These are phyloP conservation scores for Penicillium sp. DNA, from an alignment of 2,329 filamentous ascomycete species.

Conservation along the genomic window DNA sequence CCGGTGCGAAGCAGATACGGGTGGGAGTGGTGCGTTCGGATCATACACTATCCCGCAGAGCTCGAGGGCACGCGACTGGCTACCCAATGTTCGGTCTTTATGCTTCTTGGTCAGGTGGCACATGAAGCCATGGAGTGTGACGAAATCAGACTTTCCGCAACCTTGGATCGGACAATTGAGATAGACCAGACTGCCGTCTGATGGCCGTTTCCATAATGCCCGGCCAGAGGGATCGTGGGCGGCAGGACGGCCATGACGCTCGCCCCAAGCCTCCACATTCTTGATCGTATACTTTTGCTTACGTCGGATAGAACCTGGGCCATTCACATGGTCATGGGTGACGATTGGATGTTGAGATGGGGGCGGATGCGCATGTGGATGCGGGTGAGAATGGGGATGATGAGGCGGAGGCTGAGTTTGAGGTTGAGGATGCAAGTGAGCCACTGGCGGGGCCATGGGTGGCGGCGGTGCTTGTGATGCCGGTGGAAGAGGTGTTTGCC, in stretches of 20 bases:
- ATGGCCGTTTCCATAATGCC: constrained; percentile 39
- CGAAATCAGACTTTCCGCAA: constrained; percentile 39
- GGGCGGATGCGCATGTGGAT: constrained; percentile 19
- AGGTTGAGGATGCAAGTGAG: constrained; percentile 18
- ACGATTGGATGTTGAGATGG: constrained; percentile 19
- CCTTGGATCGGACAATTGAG: constrained; percentile 36
- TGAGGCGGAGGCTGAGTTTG: constrained; percentile 14
- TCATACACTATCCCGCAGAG: constrained; percentile 37
- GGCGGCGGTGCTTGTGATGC: constrained; percentile 24
- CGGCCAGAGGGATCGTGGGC: constrained; percentile 37
- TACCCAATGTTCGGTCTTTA: constrained; percentile 38
- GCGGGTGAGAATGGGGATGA: constrained; percentile 10
- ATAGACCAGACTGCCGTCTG: constrained; percentile 36
- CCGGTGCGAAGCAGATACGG: constrained; percentile 28
- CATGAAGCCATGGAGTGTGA: constrained; percentile 41
- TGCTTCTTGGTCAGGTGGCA: constrained; percentile 41
- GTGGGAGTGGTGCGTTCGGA: constrained; percentile 34
- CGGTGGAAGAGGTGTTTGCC: constrained; percentile 26
- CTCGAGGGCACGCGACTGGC: constrained; percentile 38
- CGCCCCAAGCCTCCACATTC: constrained; percentile 40
- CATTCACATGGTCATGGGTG: constrained; percentile 25
- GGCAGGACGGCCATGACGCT: constrained; percentile 39
- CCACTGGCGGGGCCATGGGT: constrained; percentile 11
- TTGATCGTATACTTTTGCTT: constrained; percentile 42
- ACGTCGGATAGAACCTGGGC: constrained; percentile 29